phyloP scores from a whole-genome alignment of 2,329 filamentous ascomycete species.

The Endoconidiophora polonica region DNA sequence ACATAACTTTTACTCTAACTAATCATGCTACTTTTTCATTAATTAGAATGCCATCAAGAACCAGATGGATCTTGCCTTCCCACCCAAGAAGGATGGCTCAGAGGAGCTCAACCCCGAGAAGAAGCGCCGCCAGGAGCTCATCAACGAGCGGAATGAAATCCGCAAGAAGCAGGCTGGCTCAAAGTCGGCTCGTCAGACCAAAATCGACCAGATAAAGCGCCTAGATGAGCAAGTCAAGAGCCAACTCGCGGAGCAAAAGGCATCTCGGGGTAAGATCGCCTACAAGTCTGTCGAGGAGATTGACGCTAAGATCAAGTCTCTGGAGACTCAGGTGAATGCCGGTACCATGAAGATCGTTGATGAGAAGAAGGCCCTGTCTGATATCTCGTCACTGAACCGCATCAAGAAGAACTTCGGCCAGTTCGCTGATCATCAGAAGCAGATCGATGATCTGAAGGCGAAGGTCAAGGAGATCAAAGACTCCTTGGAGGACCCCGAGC shows the following conservation, averaged over 20 bases:
- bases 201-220: conserved; percentile 82
- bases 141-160: conserved; percentile 67
- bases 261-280: conserved; percentile 57
- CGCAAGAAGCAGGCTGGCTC: conserved; percentile 71
- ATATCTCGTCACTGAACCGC: conserved; percentile 72
- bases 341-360: conserved; percentile 92
- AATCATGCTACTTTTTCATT: not conserved
- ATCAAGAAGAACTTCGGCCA: conserved; percentile 78
- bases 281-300: conserved; percentile 84
- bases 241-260: conserved; percentile 75
- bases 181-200: conserved; percentile 63
- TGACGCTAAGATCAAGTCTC: conserved; percentile 60
- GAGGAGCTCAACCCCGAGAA: conserved; percentile 49
- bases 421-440: conserved; percentile 73
- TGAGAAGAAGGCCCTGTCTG: conserved; percentile 80
- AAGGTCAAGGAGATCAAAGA: conserved; percentile 85
- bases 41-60: conserved; percentile 69
- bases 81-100: conserved; percentile 58
- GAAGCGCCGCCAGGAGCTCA: conserved; percentile 75
- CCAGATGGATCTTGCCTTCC: conserved; percentile 71
- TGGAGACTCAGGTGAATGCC: conserved; percentile 73
- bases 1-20: too few relatives aligned
- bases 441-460: conserved; percentile 70
- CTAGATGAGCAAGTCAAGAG: conserved; percentile 79
- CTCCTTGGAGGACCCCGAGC: conserved; percentile 76